These are phyloP conservation scores for Pythium phragmitis DNA, from an alignment of 352 stramenopile species.

Conservation along the genomic window DNA sequence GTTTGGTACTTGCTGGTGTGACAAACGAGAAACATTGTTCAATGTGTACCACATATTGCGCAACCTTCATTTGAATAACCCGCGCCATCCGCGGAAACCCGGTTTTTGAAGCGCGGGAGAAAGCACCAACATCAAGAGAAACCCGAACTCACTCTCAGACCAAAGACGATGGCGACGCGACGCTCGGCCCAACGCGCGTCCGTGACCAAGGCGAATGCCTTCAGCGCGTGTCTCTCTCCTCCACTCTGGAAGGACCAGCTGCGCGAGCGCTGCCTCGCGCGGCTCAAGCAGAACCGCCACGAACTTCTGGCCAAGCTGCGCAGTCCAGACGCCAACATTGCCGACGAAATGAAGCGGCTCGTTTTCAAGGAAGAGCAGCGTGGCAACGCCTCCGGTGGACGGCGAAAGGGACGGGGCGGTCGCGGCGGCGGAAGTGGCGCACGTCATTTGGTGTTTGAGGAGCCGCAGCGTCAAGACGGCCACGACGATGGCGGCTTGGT, in stretches of 20 bases:
- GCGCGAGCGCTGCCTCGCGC: constrained; percentile 67
- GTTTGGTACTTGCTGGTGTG: too few species aligned
- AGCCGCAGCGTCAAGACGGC: constrained; percentile 16
- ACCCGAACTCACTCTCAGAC: neutral
- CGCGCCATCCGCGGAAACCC: neutral
- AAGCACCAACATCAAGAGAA: neutral
- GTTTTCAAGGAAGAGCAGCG: constrained; percentile 43
- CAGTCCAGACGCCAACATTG: constrained; percentile 54
- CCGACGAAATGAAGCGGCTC: constrained; percentile 62
- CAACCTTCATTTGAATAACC: constrained; percentile 3
- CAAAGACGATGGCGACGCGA: constrained; percentile 5
- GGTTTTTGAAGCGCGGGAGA: constrained; percentile 9
- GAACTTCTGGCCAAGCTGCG: constrained; percentile 65
- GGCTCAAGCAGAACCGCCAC: constrained; percentile 57
- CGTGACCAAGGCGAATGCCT: constrained; percentile 24
- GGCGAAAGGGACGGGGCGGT: neutral
- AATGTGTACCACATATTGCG: neutral
- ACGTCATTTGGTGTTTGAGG: constrained; percentile 39
- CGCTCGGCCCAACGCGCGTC: constrained; percentile 3
- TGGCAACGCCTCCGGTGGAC: neutral
- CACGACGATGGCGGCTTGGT: constrained; percentile 27
- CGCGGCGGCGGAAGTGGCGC: neutral
- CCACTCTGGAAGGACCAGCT: constrained; percentile 77
- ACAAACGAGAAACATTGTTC: neutral
- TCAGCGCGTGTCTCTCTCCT: constrained; percentile 56